phyloP scores from a whole-genome alignment of 2,329 filamentous ascomycete genomes.

The Cordyceps fumosorosea region DNA sequence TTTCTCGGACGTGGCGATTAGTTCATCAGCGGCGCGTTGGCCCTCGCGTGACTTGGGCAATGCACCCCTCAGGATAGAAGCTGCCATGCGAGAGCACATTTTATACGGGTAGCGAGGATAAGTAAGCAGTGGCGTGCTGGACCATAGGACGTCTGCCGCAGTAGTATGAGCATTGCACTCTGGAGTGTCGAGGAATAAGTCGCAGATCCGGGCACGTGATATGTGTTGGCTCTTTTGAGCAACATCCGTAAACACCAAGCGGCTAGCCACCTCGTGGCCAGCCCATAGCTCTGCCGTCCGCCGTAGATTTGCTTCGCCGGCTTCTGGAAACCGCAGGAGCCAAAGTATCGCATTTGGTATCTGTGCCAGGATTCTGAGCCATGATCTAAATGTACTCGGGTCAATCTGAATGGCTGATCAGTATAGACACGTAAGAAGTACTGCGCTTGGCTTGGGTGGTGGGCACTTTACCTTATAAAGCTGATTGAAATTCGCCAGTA shows the following conservation, averaged over 20 bases:
- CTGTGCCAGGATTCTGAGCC: slow-evolving; percentile 81
- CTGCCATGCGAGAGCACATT: slow-evolving; percentile 98
- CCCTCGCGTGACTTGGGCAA: slow-evolving; percentile 69
- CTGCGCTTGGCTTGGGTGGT: background rate
- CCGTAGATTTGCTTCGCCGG: slow-evolving; percentile 79
- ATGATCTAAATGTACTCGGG: slow-evolving; percentile 89
- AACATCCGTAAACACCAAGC: slow-evolving; percentile 93
- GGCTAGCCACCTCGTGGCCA: slow-evolving; percentile 72
- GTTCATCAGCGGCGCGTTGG: slow-evolving; percentile 58
- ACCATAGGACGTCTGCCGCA: slow-evolving; percentile 93
- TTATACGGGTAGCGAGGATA: slow-evolving; percentile 91
- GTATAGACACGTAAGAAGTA: background rate
- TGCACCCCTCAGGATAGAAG: slow-evolving; percentile 86
- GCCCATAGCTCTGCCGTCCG: slow-evolving; percentile 80
- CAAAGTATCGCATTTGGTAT: slow-evolving; percentile 87
- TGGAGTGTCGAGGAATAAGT: slow-evolving; percentile 92
- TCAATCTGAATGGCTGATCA: slow-evolving; percentile 59
- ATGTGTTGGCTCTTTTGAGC: slow-evolving; percentile 94
- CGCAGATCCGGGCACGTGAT: slow-evolving; percentile 80
- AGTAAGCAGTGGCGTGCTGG: slow-evolving; percentile 85
- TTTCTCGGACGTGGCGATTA: slow-evolving; percentile 71
- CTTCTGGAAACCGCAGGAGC: slow-evolving; percentile 93
- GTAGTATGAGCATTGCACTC: slow-evolving; percentile 99
- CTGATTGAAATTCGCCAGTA: slow-evolving; percentile 97
- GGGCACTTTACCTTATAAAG: slow-evolving; percentile 73